Evolutionary conservation across 441 rosid species (phyloP).

Genomic region (Populus hybrid): DNA sequence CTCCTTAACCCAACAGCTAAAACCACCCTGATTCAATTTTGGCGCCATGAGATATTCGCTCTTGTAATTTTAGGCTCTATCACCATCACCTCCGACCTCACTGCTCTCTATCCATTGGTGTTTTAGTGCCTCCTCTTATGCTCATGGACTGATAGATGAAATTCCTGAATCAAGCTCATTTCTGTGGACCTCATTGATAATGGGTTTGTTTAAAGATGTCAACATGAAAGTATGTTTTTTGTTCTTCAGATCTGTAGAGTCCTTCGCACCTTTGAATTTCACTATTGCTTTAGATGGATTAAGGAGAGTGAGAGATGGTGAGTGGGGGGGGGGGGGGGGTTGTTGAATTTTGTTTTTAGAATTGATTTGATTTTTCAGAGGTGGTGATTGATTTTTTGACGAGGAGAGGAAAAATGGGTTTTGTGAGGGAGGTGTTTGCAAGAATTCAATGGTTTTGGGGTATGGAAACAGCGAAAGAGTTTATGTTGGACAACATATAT

Average conservation of each 20-base stretch:
- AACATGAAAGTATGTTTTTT: too few species aligned
- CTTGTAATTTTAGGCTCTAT: constrained; percentile 22
- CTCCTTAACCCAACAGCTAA: not conserved
- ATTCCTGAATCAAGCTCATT: constrained; percentile 27
- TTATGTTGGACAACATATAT: constrained; percentile 33
- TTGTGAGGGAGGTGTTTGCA: constrained; percentile 20
- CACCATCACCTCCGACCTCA: constrained; percentile 23
- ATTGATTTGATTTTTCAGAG: constrained; percentile 32
- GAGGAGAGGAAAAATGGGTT: constrained; percentile 38
- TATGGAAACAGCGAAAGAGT: constrained; percentile 30
- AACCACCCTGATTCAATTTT: not conserved
- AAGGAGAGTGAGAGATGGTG: constrained; percentile 25
- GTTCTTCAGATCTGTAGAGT: not conserved
- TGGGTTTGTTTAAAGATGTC: constrained; percentile 31
- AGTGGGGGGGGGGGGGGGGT: constrained; percentile 21
- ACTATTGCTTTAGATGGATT: constrained; percentile 29
- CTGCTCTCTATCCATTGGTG: constrained; percentile 17
- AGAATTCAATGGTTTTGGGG: too few species aligned
- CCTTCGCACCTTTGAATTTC: constrained; percentile 31
- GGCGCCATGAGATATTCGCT: constrained; percentile 34
- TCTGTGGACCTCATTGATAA: constrained; percentile 35
- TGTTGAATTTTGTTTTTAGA: constrained; percentile 31
- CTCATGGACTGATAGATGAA: constrained; percentile 29
- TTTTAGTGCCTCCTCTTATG: constrained; percentile 18
- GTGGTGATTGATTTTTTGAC: constrained; percentile 28